Evolutionary conservation across 345 rosid genomes (phyloP).

Genomic region (Ricinus communis): DNA sequence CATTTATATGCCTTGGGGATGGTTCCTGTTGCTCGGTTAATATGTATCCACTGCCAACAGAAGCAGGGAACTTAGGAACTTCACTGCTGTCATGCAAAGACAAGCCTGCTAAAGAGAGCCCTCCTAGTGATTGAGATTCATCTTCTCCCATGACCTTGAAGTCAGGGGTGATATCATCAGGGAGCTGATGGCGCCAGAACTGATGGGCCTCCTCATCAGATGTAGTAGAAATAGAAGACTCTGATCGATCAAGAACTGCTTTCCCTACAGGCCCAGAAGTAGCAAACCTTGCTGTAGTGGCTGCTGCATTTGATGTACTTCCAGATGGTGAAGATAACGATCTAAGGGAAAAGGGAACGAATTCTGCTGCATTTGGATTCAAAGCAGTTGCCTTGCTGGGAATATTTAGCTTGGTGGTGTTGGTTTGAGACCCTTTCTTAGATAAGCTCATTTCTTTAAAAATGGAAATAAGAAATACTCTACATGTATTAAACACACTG

Average conservation of each 20-base stretch:
- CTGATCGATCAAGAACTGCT: conserved; percentile 68
- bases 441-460: conserved; percentile 77
- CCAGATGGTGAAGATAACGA: conserved; percentile 53
- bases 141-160: conserved; percentile 79
- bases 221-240: conserved; percentile 66
- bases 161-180: conserved; percentile 95
- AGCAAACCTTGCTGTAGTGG: conserved; percentile 45
- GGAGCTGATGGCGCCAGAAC: conserved; percentile 91
- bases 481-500: conserved; percentile 27
- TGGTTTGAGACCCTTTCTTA: conserved; percentile 65
- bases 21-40: conserved; percentile 52
- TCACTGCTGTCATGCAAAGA: conserved; percentile 63
- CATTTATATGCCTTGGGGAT: conserved; percentile 53
- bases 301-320: conserved; percentile 40
- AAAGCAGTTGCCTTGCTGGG: conserved; percentile 63
- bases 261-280: conserved; percentile 58
- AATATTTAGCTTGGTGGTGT: conserved; percentile 52
- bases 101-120: conserved; percentile 69
- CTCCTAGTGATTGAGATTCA: conserved; percentile 58
- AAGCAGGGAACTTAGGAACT: conserved; percentile 49
- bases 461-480: conserved; percentile 27
- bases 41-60: conserved; percentile 49
- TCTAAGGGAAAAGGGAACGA: conserved; percentile 73
- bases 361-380: conserved; percentile 97
- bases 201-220: conserved; percentile 95